These are phyloP conservation scores for Tilletiopsis washingtonensis DNA, from an alignment of 1,284 basidiomycete species.

Conservation along the genomic window DNA sequence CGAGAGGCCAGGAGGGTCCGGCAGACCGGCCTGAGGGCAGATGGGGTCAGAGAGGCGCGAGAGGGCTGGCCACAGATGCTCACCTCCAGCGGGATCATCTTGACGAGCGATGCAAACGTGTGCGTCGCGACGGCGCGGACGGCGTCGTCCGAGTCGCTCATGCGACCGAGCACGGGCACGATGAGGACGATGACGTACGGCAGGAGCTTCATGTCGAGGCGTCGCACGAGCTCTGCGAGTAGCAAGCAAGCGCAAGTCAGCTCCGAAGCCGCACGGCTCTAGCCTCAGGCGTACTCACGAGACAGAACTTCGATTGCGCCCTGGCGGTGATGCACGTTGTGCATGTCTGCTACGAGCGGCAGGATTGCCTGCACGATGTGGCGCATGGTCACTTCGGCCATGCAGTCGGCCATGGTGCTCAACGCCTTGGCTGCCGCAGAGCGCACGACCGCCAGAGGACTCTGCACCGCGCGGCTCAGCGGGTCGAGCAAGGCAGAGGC, in stretches of 20 bases:
- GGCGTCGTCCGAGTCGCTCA: constrained; percentile 90
- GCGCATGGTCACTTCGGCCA: constrained; percentile 77
- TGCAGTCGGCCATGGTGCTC: constrained; percentile 75
- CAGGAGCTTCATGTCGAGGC: constrained; percentile 84
- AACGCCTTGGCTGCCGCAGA: constrained; percentile 79
- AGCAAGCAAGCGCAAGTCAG: no score
- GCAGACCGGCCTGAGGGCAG: constrained; percentile 90
- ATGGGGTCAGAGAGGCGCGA: no score
- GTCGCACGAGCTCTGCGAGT: constrained; percentile 83
- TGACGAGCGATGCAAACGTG: constrained; percentile 94
- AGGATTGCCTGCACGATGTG: constrained; percentile 76
- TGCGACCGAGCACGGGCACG: constrained; percentile 89
- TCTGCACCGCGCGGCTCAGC: constrained; percentile 68
- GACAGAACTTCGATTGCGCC: constrained; percentile 81
- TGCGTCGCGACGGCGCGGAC: constrained; percentile 87
- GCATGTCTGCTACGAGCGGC: constrained; percentile 74
- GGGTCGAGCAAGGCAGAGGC: constrained; percentile 68
- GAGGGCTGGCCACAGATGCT: no score
- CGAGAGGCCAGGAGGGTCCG: constrained; percentile 87
- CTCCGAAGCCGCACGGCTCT: no score
- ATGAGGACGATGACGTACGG: constrained; percentile 97
- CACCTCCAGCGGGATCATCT: constrained; percentile 98
- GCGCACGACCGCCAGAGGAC: constrained; percentile 77
- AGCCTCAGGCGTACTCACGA: no score
- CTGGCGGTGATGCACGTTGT: constrained; percentile 70